A percentile compares a stretch with the other conserved stretches of the same genome.
phyloP scores from a whole-genome alignment of 768 basidiomycete genomes.

The Naganishia friedmannii region DNA sequence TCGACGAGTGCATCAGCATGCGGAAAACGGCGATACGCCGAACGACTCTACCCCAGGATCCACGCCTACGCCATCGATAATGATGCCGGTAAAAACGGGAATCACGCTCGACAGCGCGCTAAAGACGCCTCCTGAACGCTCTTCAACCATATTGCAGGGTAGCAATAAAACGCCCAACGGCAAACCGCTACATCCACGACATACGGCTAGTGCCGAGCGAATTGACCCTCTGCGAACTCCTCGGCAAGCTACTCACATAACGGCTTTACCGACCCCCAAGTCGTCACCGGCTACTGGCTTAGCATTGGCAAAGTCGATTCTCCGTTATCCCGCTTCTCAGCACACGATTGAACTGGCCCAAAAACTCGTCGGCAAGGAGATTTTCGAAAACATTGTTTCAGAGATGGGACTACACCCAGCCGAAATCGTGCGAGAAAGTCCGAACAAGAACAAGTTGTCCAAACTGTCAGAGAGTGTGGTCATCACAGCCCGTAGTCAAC shows the following conservation, averaged over 20 bases:
- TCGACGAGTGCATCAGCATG: conserved; percentile 3
- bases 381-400: conserved; percentile 28
- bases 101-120: conserved; percentile 10
- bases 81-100: background rate
- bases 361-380: conserved; percentile 32
- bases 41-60: conserved; percentile 8
- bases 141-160: conserved; percentile 5
- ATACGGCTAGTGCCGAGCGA: conserved; percentile 9
- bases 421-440: conserved; percentile 12
- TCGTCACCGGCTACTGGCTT: conserved; percentile 29
- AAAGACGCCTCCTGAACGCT: conserved; percentile 16
- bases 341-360: conserved; percentile 33
- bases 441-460: conserved; percentile 7
- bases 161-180: conserved; percentile 3
- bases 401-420: conserved; percentile 30
- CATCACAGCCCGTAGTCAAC: background rate
- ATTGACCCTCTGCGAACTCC: conserved; percentile 23
- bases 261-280: conserved; percentile 16
- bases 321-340: conserved; percentile 26
- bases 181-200: background rate
- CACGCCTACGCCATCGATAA: conserved; percentile 1
- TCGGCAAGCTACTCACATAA: conserved; percentile 11
- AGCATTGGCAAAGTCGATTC: conserved; percentile 26
- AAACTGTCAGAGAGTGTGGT: conserved; percentile 2
- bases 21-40: background rate